Base-by-base conservation (phyloP, 495 filamentous ascomycete genomes). In the Aspergillus sclerotioniger region DNA sequence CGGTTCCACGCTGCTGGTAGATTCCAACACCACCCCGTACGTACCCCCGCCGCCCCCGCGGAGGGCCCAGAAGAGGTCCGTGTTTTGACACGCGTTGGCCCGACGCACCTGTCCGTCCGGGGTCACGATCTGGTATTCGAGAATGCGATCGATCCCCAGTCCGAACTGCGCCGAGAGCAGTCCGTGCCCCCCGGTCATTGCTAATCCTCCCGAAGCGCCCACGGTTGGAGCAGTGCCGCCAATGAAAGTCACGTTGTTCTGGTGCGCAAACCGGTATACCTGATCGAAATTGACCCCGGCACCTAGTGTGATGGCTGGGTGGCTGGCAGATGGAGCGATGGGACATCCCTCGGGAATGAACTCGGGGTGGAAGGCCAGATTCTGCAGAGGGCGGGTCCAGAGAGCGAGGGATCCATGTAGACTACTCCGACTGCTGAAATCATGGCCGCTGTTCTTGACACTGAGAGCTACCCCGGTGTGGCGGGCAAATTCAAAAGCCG, bases 361-460 rank as follows among this genome's bases (percentile, higher is more conserved):
- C 19, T 17, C 16, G 15, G 65, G 49, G 35, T 65, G 53, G 54
- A 71, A 67, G 3, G 79, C 10, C 6, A 33, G 32, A 6, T 33
- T 6, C 32, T 33, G 76, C 8, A 86, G 60, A 41, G 78, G 72
- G 49, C 81, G 77, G 0, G 78, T 83, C 82, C 82, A 86, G 13
- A 86, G 62, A 4, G 63, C 64, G 2, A 87, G 68, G 5, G 76
- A 71, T 3, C 79, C 80, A 28, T 65, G 67, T 0, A 80, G 82
- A 6, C 74, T 80, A 43, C 78, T 77, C 63, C 82, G 83, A 29
- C 77, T 80, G 15, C 68, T 65, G 64, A 80, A 83, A 45, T 79
- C 70, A 67, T 72, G 66, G 8, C 84, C 85, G 2, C 81, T 86
- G 62, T 86, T 86, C 32, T 83, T 85, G 52, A 88, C 74, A 8